Percentiles rank a stretch among this genome's conserved stretches.
These are phyloP conservation scores for Boletus barrowsii DNA, from an alignment of 768 basidiomycete species.

Conservation along the genomic window DNA sequence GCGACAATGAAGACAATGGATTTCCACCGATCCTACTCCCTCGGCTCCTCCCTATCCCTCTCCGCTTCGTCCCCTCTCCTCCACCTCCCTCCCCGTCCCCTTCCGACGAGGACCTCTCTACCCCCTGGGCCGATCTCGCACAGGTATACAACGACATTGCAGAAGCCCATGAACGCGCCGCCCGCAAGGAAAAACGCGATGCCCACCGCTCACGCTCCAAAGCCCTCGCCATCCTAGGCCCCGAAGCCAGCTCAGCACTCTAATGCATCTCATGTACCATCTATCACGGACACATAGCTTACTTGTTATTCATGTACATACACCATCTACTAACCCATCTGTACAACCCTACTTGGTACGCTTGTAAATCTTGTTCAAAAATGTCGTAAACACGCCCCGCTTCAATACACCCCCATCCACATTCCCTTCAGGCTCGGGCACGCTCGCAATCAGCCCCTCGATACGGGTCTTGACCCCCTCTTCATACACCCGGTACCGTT, in stretches of 20 bases:
- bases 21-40: slow-evolving; percentile 3
- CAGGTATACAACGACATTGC: background rate
- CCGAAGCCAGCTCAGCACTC: background rate
- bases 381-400: slow-evolving; percentile 75
- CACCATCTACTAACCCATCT: too few relatives aligned
- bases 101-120: too few relatives aligned
- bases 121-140: background rate
- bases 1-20: background rate
- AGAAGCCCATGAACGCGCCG: slow-evolving; percentile 4
- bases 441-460: slow-evolving; percentile 63
- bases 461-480: slow-evolving; percentile 64
- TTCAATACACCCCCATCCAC: slow-evolving; percentile 45
- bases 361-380: slow-evolving; percentile 83
- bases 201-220: slow-evolving; percentile 8
- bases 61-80: background rate
- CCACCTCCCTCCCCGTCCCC: too few relatives aligned
- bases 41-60: background rate
- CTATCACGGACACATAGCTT: background rate
- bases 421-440: slow-evolving; percentile 55
- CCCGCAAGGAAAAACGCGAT: slow-evolving; percentile 11
- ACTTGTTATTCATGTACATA: background rate
- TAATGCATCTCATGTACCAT: background rate
- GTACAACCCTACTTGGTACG: slow-evolving; percentile 45
- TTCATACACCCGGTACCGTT: slow-evolving; percentile 77
- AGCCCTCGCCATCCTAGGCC: slow-evolving; percentile 2